Conservation (phyloP, 306 rosid genomes). For the Sicyos baderoa region DNA sequence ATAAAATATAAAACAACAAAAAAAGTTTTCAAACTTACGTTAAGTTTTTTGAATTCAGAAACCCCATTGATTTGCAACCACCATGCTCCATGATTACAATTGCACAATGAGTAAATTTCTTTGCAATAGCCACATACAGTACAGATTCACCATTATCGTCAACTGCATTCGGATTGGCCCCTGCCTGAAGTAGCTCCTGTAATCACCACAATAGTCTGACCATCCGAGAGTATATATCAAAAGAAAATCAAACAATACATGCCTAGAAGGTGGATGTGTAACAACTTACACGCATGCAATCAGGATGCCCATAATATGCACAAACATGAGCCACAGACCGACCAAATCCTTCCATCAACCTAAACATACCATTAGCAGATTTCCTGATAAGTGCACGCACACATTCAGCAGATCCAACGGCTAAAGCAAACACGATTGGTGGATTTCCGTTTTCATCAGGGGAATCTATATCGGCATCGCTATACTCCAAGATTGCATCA, state of each 20-base stretch:
- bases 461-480: conserved; percentile 82
- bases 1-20: background rate
- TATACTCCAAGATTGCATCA: conserved; percentile 67
- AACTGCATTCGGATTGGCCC: conserved; percentile 94
- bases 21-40: conserved; percentile 51
- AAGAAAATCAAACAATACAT: conserved; percentile 3
- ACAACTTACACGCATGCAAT: conserved; percentile 91
- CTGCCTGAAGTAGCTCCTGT: conserved; percentile 86
- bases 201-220: conserved; percentile 21
- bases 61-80: conserved; percentile 85
- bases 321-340: conserved; percentile 95
- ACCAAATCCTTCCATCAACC: conserved; percentile 85
- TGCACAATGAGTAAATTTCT: conserved; percentile 94
- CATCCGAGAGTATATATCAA: conserved; percentile 17
- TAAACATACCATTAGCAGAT: conserved; percentile 79
- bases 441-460: conserved; percentile 96
- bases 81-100: conserved; percentile 90
- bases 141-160: conserved; percentile 99
- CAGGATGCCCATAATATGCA: conserved; percentile 98
- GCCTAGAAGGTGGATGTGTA: conserved; percentile 17
- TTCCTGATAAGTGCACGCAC: conserved; percentile 62
- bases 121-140: conserved; percentile 81
- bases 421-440: conserved; percentile 91
- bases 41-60: conserved; percentile 63
- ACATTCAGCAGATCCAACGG: conserved; percentile 95